These are phyloP conservation scores for Candida tropicalis DNA, from an alignment of 1,139 yeast species.

Conservation along the genomic window DNA sequence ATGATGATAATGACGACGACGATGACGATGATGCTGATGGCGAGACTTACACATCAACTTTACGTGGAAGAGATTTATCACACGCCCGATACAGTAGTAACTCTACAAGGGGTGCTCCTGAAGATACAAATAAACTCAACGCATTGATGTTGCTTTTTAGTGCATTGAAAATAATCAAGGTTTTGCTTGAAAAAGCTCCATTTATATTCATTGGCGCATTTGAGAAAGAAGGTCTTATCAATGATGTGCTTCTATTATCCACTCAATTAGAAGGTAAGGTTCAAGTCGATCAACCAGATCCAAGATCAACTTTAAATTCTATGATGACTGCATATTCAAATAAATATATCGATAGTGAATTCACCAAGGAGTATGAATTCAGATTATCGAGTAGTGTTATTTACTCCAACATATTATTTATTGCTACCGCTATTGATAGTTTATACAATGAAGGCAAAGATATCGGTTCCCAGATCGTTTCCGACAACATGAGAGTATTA, in stretches of 20 bases:
- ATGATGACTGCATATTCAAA: slow-evolving; percentile 23
- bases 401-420: slow-evolving; percentile 21
- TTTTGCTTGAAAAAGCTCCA: slow-evolving; percentile 47
- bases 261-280: slow-evolving; percentile 17
- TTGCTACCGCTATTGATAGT: slow-evolving; percentile 24
- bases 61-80: background rate
- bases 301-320: slow-evolving; percentile 11
- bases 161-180: slow-evolving; percentile 36
- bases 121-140: slow-evolving; percentile 19
- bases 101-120: slow-evolving; percentile 10
- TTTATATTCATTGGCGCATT: slow-evolving; percentile 49
- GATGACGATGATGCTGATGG: slow-evolving; percentile 13
- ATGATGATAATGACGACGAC: slow-evolving; percentile 12
- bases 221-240: slow-evolving; percentile 72
- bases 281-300: slow-evolving; percentile 12
- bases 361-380: slow-evolving; percentile 32
- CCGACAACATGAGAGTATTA: slow-evolving; percentile 24
- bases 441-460: slow-evolving; percentile 22
- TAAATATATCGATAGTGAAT: slow-evolving; percentile 36
- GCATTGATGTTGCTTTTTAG: slow-evolving; percentile 52
- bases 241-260: slow-evolving; percentile 45
- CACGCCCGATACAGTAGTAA: slow-evolving; percentile 1
- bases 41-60: slow-evolving; percentile 6
- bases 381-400: slow-evolving; percentile 24
- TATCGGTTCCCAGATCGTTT: slow-evolving; percentile 14